Evolutionary conservation across 2,329 filamentous ascomycete species (phyloP), one percentile per base, ranked within the genome.

Genomic region (Coniochaeta sp.): DNA sequence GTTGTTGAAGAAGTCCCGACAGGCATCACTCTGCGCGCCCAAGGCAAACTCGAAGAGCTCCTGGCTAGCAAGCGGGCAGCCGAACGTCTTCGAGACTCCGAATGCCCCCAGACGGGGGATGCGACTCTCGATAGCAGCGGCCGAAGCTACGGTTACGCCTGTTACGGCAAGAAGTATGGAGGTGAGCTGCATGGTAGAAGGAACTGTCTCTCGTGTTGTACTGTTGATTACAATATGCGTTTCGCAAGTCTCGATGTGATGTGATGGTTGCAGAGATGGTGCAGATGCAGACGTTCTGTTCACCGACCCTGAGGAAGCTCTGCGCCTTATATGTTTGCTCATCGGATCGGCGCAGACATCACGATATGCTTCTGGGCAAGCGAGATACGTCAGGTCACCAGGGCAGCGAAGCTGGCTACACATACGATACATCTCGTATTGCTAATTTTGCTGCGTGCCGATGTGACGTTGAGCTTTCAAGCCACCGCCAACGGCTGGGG

Each of bases 1-100:
- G 59, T 60, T 60, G 34, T 50, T 56, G 38, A 44, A 60, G 32
- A 62, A 62, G 14, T 10, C 34, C 16, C 61, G 58, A 55, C 61
- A 62, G 17, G 54, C 54, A n/a, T 56, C 54, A 32, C 54, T 56
- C 54, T 56, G 54, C n/a, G 28, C n/a, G 12, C 42, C 42, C 3
- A 57, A 30, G 14, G 26, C 57, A 32, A 59, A 59, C 56, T 59
- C 28, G 52, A 34, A 52, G 28, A 44, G 28, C 4, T 58, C 57
- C 28, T 36, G 50, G 19, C 9, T 50, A 17, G 9, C 44, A 4
- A 61, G 57, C n/a, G 60, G 60, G 52, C 60, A 61, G 6, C 26
- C 30, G 22, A 28, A 24, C 4, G 50, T 55, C 10, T 24, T 38
- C 4, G 60, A 61, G 60, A 55, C 47, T 4, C 26, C 30, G 52